Conservation (phyloP, 495 filamentous ascomycete genomes). For the Neurospora sp. region DNA sequence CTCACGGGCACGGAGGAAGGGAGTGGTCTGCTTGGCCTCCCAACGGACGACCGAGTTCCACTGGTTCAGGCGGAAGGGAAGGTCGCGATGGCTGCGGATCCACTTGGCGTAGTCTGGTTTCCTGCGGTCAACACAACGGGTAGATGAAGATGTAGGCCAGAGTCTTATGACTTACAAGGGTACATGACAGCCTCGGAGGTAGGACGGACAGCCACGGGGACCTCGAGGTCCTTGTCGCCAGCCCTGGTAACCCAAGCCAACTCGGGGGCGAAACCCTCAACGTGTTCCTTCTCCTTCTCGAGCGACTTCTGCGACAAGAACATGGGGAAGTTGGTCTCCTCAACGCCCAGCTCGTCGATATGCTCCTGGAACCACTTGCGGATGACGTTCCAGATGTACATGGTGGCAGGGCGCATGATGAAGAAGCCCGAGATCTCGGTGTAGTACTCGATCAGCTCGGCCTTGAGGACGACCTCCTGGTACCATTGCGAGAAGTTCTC, state of each 20-base stretch:
- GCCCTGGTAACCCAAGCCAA: conserved; percentile 98
- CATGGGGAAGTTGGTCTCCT: conserved; percentile 92
- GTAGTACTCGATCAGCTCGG: conserved; percentile 72
- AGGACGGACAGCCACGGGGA: conserved; percentile 89
- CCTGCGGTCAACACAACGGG: background rate
- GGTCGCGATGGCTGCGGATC: conserved; percentile 89
- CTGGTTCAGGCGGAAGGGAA: conserved; percentile 87
- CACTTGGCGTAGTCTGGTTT: conserved; percentile 89
- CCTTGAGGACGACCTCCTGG: conserved; percentile 89
- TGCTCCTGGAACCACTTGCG: conserved; percentile 76
- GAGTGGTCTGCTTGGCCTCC: conserved; percentile 97
- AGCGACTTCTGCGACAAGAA: conserved; percentile 87
- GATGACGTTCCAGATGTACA: conserved; percentile 88
- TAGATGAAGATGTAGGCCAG: background rate
- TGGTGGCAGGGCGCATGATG: conserved; percentile 79
- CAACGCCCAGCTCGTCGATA: conserved; percentile 83
- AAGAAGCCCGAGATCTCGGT: conserved; percentile 87
- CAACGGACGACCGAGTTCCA: conserved; percentile 98
- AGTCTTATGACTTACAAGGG: conserved; percentile 31
- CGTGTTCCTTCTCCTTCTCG: conserved; percentile 90
- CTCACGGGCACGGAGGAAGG: conserved; percentile 85
- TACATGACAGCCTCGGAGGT: conserved; percentile 94
- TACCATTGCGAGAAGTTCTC: conserved; percentile 93
- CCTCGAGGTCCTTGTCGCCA: conserved; percentile 83
- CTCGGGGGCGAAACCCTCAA: conserved; percentile 95